These are phyloP conservation scores for Hypoxylon sp. DNA, from an alignment of 2,329 filamentous ascomycete species.

Conservation along the genomic window DNA sequence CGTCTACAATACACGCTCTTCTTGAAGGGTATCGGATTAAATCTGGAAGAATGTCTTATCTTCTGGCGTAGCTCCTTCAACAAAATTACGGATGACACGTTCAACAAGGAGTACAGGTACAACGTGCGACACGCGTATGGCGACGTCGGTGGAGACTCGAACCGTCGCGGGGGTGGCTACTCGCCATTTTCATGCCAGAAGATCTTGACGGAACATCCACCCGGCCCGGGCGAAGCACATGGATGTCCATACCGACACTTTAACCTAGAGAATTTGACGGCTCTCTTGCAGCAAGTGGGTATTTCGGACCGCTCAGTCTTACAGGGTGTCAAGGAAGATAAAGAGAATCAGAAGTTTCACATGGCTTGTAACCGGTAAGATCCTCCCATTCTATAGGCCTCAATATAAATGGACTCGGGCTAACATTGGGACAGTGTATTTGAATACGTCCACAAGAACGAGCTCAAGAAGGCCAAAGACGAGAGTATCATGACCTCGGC, in stretches of 20 bases:
- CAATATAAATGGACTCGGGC: constrained; percentile 17
- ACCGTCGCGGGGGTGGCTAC: constrained; percentile 88
- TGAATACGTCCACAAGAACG: constrained; percentile 84
- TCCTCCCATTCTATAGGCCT: constrained; percentile 4
- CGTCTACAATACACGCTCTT: constrained; percentile 96
- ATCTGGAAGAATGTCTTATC: constrained; percentile 88
- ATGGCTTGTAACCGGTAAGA: constrained; percentile 91
- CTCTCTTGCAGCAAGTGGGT: constrained; percentile 82
- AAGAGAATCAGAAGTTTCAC: constrained; percentile 89
- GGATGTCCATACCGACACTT: constrained; percentile 98
- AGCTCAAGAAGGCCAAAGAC: constrained; percentile 83
- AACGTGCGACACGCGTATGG: constrained; percentile 96
- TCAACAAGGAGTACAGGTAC: constrained; percentile 98
- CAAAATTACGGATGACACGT: constrained; percentile 90
- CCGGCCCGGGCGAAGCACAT: constrained; percentile 88
- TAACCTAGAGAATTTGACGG: constrained; percentile 85
- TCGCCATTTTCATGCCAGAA: constrained; percentile 95
- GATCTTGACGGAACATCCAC: constrained; percentile 89
- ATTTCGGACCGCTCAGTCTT: constrained; percentile 84
- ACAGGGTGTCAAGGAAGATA: constrained; percentile 88
- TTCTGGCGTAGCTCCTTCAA: constrained; percentile 94
- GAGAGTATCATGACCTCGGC: constrained; percentile 78
- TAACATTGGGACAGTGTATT: constrained; percentile 76
- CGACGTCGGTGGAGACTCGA: constrained; percentile 93
- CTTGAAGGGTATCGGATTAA: constrained; percentile 94